Evolutionary conservation across 2,329 filamentous ascomycete species (phyloP).

Genomic region (Ceratocystis eucalypticola): DNA sequence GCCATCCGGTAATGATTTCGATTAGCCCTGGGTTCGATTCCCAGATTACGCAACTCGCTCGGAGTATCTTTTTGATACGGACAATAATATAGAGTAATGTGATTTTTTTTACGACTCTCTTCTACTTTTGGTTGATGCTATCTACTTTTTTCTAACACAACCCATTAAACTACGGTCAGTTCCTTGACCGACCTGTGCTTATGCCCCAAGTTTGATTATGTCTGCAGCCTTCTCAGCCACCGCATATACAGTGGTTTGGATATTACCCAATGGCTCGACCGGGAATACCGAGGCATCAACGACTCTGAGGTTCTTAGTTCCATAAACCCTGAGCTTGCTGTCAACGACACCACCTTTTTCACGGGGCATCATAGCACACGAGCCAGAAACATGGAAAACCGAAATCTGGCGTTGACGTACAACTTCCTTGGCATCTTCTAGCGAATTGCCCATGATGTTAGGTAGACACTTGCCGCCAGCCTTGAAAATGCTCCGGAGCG

Average conservation of each 20-base stretch:
- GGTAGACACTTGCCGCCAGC: conserved; percentile 25
- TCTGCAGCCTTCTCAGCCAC: conserved; percentile 31
- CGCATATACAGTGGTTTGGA: conserved; percentile 24
- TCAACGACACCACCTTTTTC: conserved; percentile 35
- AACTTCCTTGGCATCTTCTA: conserved; percentile 28
- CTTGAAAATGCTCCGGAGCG: conserved; percentile 32
- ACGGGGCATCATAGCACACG: conserved; percentile 36
- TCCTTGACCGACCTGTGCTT: neutral
- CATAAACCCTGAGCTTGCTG: conserved; percentile 31
- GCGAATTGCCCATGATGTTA: conserved; percentile 24
- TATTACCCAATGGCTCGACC: conserved; percentile 29
- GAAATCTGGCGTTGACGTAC: conserved; percentile 27
- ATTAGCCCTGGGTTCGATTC: conserved; percentile 11
- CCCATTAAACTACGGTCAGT: neutral
- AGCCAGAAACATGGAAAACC: conserved; percentile 37
- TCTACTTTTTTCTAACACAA: neutral
- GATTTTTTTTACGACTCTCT: neutral
- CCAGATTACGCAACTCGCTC: neutral
- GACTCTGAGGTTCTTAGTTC: conserved; percentile 32
- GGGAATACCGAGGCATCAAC: conserved; percentile 36
- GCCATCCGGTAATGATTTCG: conserved; percentile 6
- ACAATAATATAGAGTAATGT: too few species aligned
- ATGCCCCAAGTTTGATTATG: conserved; percentile 23
- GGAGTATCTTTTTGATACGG: too few species aligned
- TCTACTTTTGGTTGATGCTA: neutral